Conservation (phyloP, 495 filamentous ascomycete species). For the Aspergillus asperescens region DNA sequence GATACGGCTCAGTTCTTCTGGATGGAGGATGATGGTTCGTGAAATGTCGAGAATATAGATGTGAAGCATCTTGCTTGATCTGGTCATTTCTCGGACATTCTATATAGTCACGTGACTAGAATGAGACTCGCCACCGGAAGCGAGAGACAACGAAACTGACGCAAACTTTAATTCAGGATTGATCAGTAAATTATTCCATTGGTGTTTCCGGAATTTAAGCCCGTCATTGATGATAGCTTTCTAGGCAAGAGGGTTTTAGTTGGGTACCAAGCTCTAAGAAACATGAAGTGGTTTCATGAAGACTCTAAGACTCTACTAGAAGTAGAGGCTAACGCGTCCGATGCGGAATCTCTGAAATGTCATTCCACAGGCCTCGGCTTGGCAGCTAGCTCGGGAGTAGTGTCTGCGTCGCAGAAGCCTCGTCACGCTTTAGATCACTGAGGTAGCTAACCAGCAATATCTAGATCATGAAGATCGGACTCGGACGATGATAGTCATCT, state of each 20-base stretch:
- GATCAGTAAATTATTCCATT: background rate
- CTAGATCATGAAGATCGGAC: background rate
- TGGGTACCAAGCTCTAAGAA: background rate
- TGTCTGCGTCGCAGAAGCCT: background rate
- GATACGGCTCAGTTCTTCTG: conserved; percentile 6
- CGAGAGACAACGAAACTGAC: background rate
- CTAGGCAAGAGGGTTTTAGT: background rate
- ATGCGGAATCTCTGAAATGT: too few relatives aligned
- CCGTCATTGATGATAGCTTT: background rate
- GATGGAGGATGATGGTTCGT: conserved; percentile 12
- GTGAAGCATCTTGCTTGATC: conserved; percentile 7
- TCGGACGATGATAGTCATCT: background rate
- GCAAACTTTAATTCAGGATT: background rate
- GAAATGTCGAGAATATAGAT: background rate
- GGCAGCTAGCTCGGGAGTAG: background rate
- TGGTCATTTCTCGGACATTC: conserved; percentile 31
- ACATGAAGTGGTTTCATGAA: background rate
- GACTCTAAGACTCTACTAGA: too few relatives aligned
- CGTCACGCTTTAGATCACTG: background rate
- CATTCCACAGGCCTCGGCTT: background rate
- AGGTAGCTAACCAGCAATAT: background rate
- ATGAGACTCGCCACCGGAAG: background rate
- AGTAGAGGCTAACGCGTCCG: too few relatives aligned
- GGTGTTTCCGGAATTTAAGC: background rate
- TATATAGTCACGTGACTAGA: conserved; percentile 24